Conservation (phyloP, 176 grass and related monocot genomes). For the Saccharum spontaneum region DNA sequence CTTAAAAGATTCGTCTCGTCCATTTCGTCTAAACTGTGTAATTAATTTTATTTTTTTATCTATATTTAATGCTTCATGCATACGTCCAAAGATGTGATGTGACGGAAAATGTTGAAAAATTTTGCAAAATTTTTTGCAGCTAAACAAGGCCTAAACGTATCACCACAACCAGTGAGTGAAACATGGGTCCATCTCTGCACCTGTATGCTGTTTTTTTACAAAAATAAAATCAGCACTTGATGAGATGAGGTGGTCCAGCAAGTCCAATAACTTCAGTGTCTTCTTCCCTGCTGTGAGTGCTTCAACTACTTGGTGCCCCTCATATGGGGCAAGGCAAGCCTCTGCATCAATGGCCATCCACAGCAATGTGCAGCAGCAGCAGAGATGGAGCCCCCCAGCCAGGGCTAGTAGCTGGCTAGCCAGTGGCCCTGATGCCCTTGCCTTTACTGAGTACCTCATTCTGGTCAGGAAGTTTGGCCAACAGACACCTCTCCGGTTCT, state of each 20-base stretch:
- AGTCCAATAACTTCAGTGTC: slow-evolving; percentile 44
- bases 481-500: not conserved
- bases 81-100: no score
- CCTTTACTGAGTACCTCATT: slow-evolving; percentile 11
- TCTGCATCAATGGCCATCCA: slow-evolving; percentile 42
- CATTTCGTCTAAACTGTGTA: no score
- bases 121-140: no score
- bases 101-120: no score
- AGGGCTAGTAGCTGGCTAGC: slow-evolving; percentile 26
- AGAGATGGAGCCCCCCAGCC: slow-evolving; percentile 28
- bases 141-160: no score
- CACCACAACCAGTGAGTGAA: slow-evolving; percentile 35
- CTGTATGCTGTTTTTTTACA: not conserved
- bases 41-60: no score
- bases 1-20: no score
- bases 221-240: slow-evolving; percentile 23
- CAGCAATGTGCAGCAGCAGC: slow-evolving; percentile 18
- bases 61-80: no score
- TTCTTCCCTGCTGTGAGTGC: slow-evolving; percentile 38
- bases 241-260: slow-evolving; percentile 46
- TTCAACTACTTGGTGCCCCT: slow-evolving; percentile 52
- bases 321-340: slow-evolving; percentile 43
- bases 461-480: not conserved
- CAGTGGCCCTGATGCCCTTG: slow-evolving; percentile 16
- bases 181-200: slow-evolving; percentile 39